phyloP scores from a whole-genome alignment of 345 rosid species.

The Triadica sebifera region DNA sequence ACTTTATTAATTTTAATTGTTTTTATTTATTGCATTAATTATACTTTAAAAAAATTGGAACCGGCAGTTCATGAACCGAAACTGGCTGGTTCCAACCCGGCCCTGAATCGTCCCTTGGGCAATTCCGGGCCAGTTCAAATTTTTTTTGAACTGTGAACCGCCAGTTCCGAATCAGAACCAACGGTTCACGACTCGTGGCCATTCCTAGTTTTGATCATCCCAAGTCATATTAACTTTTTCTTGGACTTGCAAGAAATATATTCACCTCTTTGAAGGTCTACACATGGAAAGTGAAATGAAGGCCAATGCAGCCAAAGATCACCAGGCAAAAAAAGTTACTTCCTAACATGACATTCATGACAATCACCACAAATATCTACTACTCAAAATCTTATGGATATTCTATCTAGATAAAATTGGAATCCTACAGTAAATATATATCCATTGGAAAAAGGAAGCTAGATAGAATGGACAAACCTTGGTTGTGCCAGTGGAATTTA shows the following conservation, averaged over 20 bases:
- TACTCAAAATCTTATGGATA: neutral
- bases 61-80: too few relatives aligned
- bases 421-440: neutral
- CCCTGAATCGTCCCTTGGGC: too few relatives aligned
- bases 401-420: neutral
- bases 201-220: neutral
- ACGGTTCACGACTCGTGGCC: too few relatives aligned
- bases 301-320: neutral
- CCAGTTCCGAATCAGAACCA: too few relatives aligned
- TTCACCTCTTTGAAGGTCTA: neutral
- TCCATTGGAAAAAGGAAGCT: constrained; percentile 6
- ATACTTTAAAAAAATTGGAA: too few relatives aligned
- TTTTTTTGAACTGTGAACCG: too few relatives aligned
- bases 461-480: constrained; percentile 45
- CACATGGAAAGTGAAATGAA: neutral
- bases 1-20: too few relatives aligned
- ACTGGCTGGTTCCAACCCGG: too few relatives aligned
- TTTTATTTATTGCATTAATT: too few relatives aligned
- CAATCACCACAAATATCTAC: neutral
- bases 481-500: constrained; percentile 92
- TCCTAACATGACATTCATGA: neutral
- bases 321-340: neutral
- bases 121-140: too few relatives aligned
- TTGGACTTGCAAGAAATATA: neutral
- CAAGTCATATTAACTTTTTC: neutral